Evolutionary conservation across 2,329 filamentous ascomycete species (phyloP).

Genomic region (Alternaria metachromatica): DNA sequence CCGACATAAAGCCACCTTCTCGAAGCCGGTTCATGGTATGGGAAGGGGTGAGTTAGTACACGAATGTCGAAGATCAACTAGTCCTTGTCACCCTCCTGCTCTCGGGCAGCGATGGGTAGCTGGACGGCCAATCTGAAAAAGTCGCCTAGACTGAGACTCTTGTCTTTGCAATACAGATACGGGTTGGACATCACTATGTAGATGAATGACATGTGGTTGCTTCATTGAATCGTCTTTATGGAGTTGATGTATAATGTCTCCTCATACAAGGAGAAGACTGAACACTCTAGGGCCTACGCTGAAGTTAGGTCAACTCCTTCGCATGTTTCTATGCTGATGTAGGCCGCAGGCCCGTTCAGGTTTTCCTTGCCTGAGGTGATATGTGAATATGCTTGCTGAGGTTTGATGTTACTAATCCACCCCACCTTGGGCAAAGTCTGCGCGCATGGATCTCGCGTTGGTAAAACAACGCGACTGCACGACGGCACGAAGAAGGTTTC

Average conservation of each 20-base stretch:
- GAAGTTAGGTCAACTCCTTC: background rate
- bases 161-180: constrained; percentile 49
- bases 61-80: constrained; percentile 33
- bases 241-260: no score
- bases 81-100: constrained; percentile 26
- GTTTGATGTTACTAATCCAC: background rate
- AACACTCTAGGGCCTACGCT: background rate
- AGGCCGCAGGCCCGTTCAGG: no score
- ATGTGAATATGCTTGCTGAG: no score
- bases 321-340: no score
- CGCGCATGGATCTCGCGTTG: background rate
- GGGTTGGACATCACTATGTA: constrained; percentile 33
- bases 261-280: no score
- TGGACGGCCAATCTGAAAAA: constrained; percentile 34
- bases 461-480: background rate
- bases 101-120: constrained; percentile 24
- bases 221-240: background rate
- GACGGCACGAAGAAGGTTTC: background rate
- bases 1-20: constrained; percentile 22
- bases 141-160: constrained; percentile 42
- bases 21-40: constrained; percentile 33
- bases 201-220: background rate
- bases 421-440: background rate
- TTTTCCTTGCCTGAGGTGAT: no score
- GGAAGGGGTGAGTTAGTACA: constrained; percentile 11